Base-by-base conservation (phyloP, 257 asterid genomes). In the Salvia hispanica region DNA sequence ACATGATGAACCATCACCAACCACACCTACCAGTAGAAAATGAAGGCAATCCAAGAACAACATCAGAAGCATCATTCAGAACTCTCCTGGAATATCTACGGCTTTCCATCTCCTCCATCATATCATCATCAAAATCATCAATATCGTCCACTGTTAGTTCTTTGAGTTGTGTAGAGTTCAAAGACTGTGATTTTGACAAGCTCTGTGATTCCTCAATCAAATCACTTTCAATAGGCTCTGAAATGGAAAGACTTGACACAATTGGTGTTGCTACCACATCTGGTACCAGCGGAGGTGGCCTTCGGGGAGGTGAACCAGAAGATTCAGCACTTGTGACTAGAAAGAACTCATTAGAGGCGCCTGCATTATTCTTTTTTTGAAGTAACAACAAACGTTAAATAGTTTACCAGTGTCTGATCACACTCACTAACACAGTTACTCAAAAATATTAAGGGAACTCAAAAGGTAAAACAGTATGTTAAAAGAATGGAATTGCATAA, bases 261-360 rank as follows among this genome's bases (percentile, higher is more conserved):
- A 88, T 86, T 21, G 89, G 80, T 54, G 84, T 62, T 62, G 85
- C 72, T 43, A 80, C 83, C 73, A 74, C 66, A 47, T 52, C 58
- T 60, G 96, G 91, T 56, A 58, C 85, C 2, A 78, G 39, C 5
- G 99, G 99, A 58, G 99, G 99, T 39, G 78, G 59, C 75, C 95
- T 90, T 80, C 86, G 75, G 40, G 99, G 99, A 71, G 99, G 97
- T 58, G 95, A 85, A 72, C 97, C 96, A 45, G 97, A 90, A 66
- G 88, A 58, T 67, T 85, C 86, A n/a, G 91, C 80, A 66, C 79
- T 57, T 3, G 97, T 90, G 46, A 83, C 96, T 75, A 93, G 88
- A 81, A 90, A 93, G 86, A 93, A 93, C 64, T 86, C 99, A 69
- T 78, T 86, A 7, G 84, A 54, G 46, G 88, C 72, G 76, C 96